Evolutionary conservation across 2,329 filamentous ascomycete genomes (phyloP).

Genomic region (Phoma sp.): DNA sequence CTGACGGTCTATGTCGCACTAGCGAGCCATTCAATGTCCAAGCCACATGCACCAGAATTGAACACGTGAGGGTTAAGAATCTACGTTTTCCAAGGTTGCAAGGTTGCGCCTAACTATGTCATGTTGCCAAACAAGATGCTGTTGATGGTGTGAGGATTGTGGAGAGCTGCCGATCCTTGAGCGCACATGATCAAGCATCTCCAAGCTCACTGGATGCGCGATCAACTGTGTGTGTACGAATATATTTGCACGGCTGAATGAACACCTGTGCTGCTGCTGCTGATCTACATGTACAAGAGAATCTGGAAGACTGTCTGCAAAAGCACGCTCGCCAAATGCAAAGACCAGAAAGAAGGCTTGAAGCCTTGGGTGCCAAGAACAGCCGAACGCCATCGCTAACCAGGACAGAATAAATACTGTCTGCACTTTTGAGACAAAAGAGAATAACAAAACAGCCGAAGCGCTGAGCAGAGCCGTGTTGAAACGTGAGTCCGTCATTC

Average conservation of each 20-base stretch:
- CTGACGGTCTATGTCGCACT: conserved; percentile 6
- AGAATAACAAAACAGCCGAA: conserved; percentile 1
- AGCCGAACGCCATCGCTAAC: conserved; percentile 38
- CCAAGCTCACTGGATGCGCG: background rate
- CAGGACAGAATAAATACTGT: background rate
- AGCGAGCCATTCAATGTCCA: background rate
- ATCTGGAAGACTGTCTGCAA: background rate
- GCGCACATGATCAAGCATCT: background rate
- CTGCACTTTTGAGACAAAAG: conserved; percentile 13
- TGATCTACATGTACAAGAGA: background rate
- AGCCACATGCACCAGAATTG: background rate
- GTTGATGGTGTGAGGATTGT: background rate
- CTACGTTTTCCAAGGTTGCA: too few species aligned
- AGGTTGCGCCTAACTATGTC: too few species aligned
- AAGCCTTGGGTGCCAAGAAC: background rate
- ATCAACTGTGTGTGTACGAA: background rate
- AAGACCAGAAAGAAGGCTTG: background rate
- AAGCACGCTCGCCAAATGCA: background rate
- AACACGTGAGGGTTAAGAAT: background rate
- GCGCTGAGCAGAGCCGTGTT: background rate
- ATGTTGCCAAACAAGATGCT: background rate
- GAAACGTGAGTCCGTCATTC: too few species aligned
- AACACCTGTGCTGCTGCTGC: background rate
- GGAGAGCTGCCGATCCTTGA: conserved; percentile 1
- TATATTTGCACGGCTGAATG: background rate